These are phyloP conservation scores for Rehmannia glutinosa DNA, from an alignment of 257 asterid genomes.

Conservation along the genomic window DNA sequence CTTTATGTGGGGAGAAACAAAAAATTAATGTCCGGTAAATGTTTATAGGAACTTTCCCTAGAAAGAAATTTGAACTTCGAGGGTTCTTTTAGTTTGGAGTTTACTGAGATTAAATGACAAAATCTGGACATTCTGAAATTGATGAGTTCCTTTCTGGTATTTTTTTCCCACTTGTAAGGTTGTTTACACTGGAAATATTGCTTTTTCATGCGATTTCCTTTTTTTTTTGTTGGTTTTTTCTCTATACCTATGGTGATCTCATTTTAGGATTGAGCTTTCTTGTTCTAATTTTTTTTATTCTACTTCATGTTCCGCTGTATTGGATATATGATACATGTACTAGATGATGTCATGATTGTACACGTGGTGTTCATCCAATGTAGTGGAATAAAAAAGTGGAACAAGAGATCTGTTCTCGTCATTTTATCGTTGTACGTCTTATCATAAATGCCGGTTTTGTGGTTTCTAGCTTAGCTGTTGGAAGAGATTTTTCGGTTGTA, in stretches of 20 bases:
- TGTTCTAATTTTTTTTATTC: not conserved
- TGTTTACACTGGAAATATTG: conserved; percentile 17
- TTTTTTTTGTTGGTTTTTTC: not conserved
- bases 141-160: conserved; percentile 7
- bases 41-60: not conserved
- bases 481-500: too few relatives aligned
- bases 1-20: not conserved
- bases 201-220: not conserved
- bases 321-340: too few relatives aligned
- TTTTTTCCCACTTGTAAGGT: not conserved
- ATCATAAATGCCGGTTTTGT: not conserved
- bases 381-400: too few relatives aligned
- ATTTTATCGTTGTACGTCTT: not conserved
- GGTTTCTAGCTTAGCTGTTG: not conserved
- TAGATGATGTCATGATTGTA: too few relatives aligned
- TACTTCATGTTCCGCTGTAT: too few relatives aligned
- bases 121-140: conserved; percentile 11
- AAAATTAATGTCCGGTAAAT: conserved; percentile 9
- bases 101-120: conserved; percentile 5
- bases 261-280: not conserved
- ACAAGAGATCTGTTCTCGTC: too few relatives aligned
- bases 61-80: not conserved
- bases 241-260: not conserved
- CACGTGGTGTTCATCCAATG: too few relatives aligned
- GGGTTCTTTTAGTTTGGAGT: not conserved